Base-by-base conservation (phyloP, 768 basidiomycete genomes). In the Floccularia luteovirens region DNA sequence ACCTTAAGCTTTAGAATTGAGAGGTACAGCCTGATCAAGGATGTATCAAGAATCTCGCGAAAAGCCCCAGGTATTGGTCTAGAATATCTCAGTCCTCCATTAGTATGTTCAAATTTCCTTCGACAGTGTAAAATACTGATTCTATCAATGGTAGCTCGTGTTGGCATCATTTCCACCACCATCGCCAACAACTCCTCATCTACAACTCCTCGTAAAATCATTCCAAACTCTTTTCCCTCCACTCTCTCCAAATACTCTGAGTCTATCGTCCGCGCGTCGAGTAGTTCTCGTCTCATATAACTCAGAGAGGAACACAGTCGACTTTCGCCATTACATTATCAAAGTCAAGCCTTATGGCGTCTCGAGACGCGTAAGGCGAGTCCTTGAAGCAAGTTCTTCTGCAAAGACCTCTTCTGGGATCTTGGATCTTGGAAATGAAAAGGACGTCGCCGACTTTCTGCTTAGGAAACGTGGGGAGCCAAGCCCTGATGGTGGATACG, bases 201-300 rank as follows among this genome's bases (percentile, higher is more conserved):
- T 97, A 27, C 74, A 89, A 25, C 82, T 98, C 43, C 75, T 98
- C 54, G 84, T 92, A 75, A 96, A 96, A 61, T 79, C 91, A 43
- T 96, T 99, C 65, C 96, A 98, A 59, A 83, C 89, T 22, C 68
- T 99, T 44, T 99, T 97, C 64, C 96, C 96, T 3, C 85, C 96
- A 0, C 87, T 99, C 34, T 72, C 88, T 8, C 89, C 89, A 1
- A 73, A 86, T 51, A 74, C 77, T 23, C 70, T 91, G 56, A 75
- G 78, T 16, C 78, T 90, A 37, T 84, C 93, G 38, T 86, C 90
- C 23, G 93, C 93, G 3, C 88, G 96, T 23, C 80, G 96, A 50
- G 84, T 99, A 41, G 90, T 98, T 24, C 82, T 99, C 36, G 66
- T 98, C 36, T 82, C 91, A 1, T 97, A 97, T 69, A 91, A 91